Evolutionary conservation across 768 basidiomycete species (phyloP), one percentile per base, ranked within the genome.

Genomic region (Naganishia vishniacii): DNA sequence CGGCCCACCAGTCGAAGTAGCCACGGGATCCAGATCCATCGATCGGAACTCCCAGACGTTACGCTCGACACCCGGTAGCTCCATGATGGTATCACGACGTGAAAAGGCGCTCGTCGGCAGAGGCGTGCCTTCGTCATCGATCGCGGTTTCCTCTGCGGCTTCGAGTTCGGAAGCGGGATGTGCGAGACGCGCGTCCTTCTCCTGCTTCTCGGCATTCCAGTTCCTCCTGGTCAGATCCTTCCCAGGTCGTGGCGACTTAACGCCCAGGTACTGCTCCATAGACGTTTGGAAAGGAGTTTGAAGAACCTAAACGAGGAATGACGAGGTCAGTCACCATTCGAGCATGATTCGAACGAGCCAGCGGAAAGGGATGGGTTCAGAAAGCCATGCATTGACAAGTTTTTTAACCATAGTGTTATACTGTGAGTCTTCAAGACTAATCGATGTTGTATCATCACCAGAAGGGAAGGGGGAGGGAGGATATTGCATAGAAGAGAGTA

Each of bases 181-280:
- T 7, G 60, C 42, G 4, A 65, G 65, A 5, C 72, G 69, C 13
- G 59, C 44, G 28, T 49, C 26, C 40, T 61, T 65, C 25, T 68
- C 68, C 12, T 63, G 49, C 12, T 62, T 60, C 32, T 68, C 71
- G 29, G 65, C 45, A 20, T 23, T 34, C 23, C 37, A 41, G 61
- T 48, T 53, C 16, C 58, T 31, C 28, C 63, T 59, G 48, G 67
- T 68, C 40, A 60, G 12, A 25, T 60, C 45, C 11, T 60, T 60
- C 29, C 70, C 44, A 47, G 59, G 65, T 62, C 62, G 53, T 13
- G 67, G 67, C 1, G 53, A 41, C 46, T 67, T 53, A n/a, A 88
- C 84, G 41, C 84, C 86, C 29, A 95, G 80, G 4, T 89, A 75
- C 42, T 78, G 78, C 70, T 95, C 91, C 91, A 95, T 95, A 18